Conservation (phyloP, 176 grass and related monocot species). For the Oropetium thomaeum region DNA sequence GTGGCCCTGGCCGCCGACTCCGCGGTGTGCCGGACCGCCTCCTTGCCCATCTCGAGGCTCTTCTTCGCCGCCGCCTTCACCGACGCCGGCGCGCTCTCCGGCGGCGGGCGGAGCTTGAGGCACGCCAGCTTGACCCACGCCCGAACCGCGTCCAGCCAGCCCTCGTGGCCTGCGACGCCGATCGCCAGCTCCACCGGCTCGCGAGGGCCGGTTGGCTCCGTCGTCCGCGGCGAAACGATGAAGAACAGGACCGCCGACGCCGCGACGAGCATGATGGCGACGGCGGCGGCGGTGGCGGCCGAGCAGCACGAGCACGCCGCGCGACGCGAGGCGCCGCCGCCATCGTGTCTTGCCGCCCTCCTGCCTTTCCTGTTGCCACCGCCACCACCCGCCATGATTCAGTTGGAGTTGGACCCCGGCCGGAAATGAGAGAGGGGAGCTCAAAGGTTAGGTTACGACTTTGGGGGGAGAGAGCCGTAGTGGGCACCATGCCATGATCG, state of each 20-base stretch:
- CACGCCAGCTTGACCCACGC: constrained; percentile 49
- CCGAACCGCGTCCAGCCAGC: constrained; percentile 40
- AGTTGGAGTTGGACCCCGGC: no score
- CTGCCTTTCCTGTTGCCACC: neutral
- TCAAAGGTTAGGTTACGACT: neutral
- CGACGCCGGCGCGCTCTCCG: constrained; percentile 27
- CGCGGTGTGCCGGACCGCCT: constrained; percentile 43
- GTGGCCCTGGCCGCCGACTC: constrained; percentile 54
- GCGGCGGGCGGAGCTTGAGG: constrained; percentile 30
- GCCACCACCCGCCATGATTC: neutral
- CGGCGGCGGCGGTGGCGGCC: neutral
- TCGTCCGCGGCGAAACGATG: neutral
- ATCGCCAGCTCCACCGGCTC: constrained; percentile 61
- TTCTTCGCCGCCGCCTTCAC: constrained; percentile 40
- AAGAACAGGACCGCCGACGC: constrained; percentile 6
- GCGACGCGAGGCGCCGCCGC: neutral
- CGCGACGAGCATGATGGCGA: constrained; percentile 27
- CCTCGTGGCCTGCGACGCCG: constrained; percentile 41
- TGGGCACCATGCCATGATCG: neutral
- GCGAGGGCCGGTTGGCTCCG: neutral
- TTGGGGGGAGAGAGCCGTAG: no score
- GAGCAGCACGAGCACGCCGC: neutral
- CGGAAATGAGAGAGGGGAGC: neutral
- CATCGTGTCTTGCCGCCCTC: neutral
- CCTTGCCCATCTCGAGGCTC: constrained; percentile 59